Evolutionary conservation across 2,329 filamentous ascomycete genomes (phyloP), one percentile per base, ranked within the genome.

Genomic region (Biscogniauxia mediterranea): DNA sequence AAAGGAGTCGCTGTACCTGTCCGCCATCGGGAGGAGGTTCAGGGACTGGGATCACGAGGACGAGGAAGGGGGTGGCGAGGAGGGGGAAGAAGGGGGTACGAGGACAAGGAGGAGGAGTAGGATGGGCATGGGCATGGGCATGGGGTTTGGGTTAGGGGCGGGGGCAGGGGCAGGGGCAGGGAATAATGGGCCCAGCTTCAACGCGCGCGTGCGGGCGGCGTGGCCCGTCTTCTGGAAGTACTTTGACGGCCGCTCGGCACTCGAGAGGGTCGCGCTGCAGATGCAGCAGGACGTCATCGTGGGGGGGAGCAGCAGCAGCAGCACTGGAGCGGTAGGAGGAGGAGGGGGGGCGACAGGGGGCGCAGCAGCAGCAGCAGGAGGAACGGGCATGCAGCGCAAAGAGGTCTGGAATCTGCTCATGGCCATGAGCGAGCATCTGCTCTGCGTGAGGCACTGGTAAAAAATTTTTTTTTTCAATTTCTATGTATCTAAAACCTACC

Each of bases 151-250:
- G 38, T 2, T n/a, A 46, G 38, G 32, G 21, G n/a, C n/a, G n/a
- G n/a, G n/a, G n/a, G n/a, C n/a, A n/a, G 42, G 61, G 4, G 62
- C 17, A 50, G n/a, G 38, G 11, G 13, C 38, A 46, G 54, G 38
- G 52, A 56, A 49, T 49, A 23, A 55, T 13, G 42, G n/a, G 70
- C 70, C 59, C 77, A 74, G 60, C 11, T 82, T 61, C 9, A 66
- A 87, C 64, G 78, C 80, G 17, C 85, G 87, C 61, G 75, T 91
- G 15, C 81, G 85, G 51, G 83, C 86, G 60, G 83, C 85, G 54
- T 96, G 93, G 90, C 85, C 86, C 1, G 80, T 83, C 52, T 87
- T 97, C 68, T 84, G 89, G 69, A 92, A 90, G 74, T 95, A 97
- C 75, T 92, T 98, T 69, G 93, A 98, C 74, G 95, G 95, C 0